These are phyloP conservation scores for Gonapodya sp. DNA, from an alignment of 192 early-diverging fungal species.

Conservation along the genomic window DNA sequence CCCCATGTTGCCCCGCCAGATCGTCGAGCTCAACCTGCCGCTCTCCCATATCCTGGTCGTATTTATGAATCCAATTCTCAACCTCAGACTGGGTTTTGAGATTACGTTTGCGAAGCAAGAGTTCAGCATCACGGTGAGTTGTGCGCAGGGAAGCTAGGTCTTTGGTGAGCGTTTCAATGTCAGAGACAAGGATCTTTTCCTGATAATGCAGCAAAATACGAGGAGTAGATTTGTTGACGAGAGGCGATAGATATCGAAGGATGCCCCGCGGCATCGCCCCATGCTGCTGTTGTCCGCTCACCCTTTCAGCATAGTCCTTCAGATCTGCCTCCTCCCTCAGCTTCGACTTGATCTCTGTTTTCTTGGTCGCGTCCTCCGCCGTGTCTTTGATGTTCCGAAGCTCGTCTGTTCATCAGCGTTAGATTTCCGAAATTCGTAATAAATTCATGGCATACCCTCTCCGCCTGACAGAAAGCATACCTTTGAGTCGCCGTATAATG, in stretches of 20 bases:
- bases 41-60: constrained; percentile 54
- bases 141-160: constrained; percentile 21
- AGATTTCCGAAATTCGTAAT: constrained; percentile 2
- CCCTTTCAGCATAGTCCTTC: constrained; percentile 31
- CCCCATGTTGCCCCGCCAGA: constrained; percentile 36
- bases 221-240: not conserved
- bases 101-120: constrained; percentile 39
- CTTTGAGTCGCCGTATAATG: constrained; percentile 42
- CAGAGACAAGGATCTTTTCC: constrained; percentile 26
- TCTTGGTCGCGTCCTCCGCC: constrained; percentile 48
- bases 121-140: constrained; percentile 42
- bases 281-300: constrained; percentile 14
- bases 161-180: constrained; percentile 23
- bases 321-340: constrained; percentile 44
- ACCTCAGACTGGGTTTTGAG: constrained; percentile 51
- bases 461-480: constrained; percentile 16
- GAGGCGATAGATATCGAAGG: too few relatives aligned
- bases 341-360: constrained; percentile 40
- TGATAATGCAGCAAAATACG: constrained; percentile 15
- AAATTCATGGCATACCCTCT: constrained; percentile 7
- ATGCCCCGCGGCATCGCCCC: not conserved
- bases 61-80: constrained; percentile 60
- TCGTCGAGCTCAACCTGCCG: constrained; percentile 48
- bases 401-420: constrained; percentile 27
- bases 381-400: constrained; percentile 45